These are phyloP conservation scores for Akanthomyces lecanii DNA, from an alignment of 2,329 filamentous ascomycete genomes.

Conservation along the genomic window DNA sequence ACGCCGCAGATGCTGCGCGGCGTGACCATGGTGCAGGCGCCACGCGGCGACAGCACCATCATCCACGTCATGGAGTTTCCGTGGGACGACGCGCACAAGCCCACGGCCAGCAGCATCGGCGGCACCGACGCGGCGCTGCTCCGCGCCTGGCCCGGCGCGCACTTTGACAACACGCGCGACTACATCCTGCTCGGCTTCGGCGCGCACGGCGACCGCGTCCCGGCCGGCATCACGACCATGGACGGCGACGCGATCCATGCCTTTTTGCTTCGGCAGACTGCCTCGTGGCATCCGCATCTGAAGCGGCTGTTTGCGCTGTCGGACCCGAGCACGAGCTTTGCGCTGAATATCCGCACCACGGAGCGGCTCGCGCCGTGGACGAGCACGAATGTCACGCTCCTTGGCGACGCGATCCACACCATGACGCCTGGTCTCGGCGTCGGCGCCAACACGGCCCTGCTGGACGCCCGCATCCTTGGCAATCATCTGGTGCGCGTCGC, in stretches of 20 bases:
- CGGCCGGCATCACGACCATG: constrained; percentile 10
- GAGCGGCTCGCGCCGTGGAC: constrained; percentile 17
- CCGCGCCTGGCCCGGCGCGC: constrained; percentile 15
- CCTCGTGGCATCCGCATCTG: constrained; percentile 17
- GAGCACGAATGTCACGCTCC: constrained; percentile 19
- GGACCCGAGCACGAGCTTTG: constrained; percentile 18
- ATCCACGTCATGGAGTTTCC: constrained; percentile 20
- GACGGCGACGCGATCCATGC: constrained; percentile 14
- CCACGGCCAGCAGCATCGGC: constrained; percentile 12
- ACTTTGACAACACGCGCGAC: constrained; percentile 19
- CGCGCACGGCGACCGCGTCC: constrained; percentile 8
- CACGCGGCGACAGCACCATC: constrained; percentile 17
- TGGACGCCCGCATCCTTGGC: constrained; percentile 20
- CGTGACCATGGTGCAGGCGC: constrained; percentile 18
- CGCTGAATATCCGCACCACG: constrained; percentile 17
- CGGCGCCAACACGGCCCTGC: constrained; percentile 22
- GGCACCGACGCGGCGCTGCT: constrained; percentile 15
- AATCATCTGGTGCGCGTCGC: constrained; percentile 7
- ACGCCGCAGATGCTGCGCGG: constrained; percentile 17
- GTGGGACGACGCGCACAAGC: constrained; percentile 15
- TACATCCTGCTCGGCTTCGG: constrained; percentile 18
- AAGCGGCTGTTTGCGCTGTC: constrained; percentile 11
- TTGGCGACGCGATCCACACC: constrained; percentile 25
- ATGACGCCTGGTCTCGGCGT: constrained; percentile 23
- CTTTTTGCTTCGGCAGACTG: constrained; percentile 3